Base-by-base conservation (phyloP, 768 basidiomycete species). In the Boletus edulis region DNA sequence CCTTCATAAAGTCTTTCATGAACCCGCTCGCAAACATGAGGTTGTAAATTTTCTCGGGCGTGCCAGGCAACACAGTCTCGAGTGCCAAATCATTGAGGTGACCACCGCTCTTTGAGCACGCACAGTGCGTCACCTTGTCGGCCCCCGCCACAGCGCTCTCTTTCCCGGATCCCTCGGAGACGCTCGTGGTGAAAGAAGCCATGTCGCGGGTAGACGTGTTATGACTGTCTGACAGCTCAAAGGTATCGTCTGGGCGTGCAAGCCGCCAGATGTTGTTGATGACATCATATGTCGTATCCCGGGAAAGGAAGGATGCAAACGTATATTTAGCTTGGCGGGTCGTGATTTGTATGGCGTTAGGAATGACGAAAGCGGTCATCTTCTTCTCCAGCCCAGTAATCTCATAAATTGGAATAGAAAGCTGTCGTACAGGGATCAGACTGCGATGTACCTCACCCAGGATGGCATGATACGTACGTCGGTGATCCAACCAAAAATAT, bases 401-500 rank as follows among this genome's bases (percentile, higher is more conserved):
- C 65, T 97, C 93, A 67, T 85, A 81, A 58, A 97, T 93, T 8
- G 95, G 89, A 54, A 98, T 85, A 41, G 86, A 85, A 59, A 95
- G 78, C 94, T 95, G 68, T 48, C 60, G 15, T 3, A 50, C 47
- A 48, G 38, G 34, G 37, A 22, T 60, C 50, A 63, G 57, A 51
- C 52, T 22, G 45, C 10, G 50, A 43, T 53, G 37, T 50, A 46
- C 5, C 32, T 29, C 20, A 24, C 27, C 53, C 11, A 27, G 31
- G 43, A 49, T 27, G 17, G 34, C 46, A 45, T 31, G 13, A 35
- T 0, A 78, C 94, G 71, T 71, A 96, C 95, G 67, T 96, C 87
- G 29, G 96, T 98, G 46, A 97, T 89, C 97, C 96, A 98, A 41
- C 97, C 96, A 72, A 98, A 96, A 42, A 98, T 98, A 67, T 98